These are phyloP conservation scores for Ramularia collo-cygni DNA, from an alignment of 2,329 filamentous ascomycete genomes.

Conservation along the genomic window DNA sequence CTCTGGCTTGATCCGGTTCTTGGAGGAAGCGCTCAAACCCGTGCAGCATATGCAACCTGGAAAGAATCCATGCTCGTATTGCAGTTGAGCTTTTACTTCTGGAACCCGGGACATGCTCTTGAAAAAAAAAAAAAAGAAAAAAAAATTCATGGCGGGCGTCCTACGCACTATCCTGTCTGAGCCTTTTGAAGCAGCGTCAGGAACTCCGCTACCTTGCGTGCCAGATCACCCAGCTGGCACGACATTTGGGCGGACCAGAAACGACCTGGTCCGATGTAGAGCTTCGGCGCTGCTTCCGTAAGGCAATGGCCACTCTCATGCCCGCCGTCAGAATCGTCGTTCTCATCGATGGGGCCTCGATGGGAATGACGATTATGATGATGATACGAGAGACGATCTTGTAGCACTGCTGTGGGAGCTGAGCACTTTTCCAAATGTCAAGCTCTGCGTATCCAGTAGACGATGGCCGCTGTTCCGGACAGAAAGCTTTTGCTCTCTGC, in stretches of 20 bases:
- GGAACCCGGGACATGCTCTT: neutral
- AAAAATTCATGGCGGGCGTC: slow-evolving; percentile 1
- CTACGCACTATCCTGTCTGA: slow-evolving; percentile 3
- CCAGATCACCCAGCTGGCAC: neutral
- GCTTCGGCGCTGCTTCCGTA: slow-evolving; percentile 1
- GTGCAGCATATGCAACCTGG: slow-evolving; percentile 4
- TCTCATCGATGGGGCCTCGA: slow-evolving; percentile 5
- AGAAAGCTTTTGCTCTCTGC: slow-evolving; percentile 3
- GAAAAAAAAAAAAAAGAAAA: too few species aligned
- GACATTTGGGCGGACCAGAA: too few species aligned
- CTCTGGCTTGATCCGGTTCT: slow-evolving; percentile 3
- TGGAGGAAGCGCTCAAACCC: neutral
- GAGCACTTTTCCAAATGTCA: neutral
- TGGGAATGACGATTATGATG: slow-evolving; percentile 2
- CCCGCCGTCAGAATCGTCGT: neutral
- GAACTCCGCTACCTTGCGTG: neutral
- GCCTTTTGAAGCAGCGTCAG: neutral
- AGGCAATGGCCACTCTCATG: neutral
- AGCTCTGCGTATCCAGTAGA: slow-evolving; percentile 3
- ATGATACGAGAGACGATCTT: slow-evolving; percentile 3
- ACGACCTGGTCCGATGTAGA: slow-evolving; percentile 2
- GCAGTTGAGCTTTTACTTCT: slow-evolving; percentile 4
- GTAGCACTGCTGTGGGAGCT: neutral
- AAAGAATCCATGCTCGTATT: neutral
- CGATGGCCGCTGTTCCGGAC: slow-evolving; percentile 5